Conservation (phyloP, 306 rosid species). For the Vigna unguiculata region DNA sequence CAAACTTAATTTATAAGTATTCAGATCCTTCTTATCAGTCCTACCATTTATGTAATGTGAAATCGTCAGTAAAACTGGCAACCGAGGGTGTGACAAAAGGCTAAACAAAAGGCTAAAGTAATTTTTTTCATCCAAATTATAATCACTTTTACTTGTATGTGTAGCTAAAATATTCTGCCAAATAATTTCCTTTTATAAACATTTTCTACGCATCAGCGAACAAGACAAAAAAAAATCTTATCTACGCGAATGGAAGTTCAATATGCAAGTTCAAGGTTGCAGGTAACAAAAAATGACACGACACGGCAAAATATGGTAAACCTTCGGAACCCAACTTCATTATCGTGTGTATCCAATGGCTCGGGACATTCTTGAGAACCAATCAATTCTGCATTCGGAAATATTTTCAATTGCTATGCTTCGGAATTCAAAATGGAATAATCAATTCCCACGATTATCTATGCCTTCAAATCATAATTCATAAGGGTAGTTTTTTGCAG, state of each 20-base stretch:
- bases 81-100: too few species aligned
- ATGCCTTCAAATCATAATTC: conserved; percentile 39
- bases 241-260: too few species aligned
- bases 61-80: too few species aligned
- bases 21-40: too few species aligned
- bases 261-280: too few species aligned
- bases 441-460: not conserved
- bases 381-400: not conserved
- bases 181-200: conserved; percentile 19
- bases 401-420: not conserved
- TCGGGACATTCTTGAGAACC: conserved; percentile 15
- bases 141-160: not conserved
- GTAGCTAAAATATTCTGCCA: not conserved
- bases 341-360: conserved; percentile 9
- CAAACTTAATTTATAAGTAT: too few species aligned
- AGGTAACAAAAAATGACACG: conserved; percentile 26
- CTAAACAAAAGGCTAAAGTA: conserved; percentile 9
- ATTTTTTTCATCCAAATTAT: not conserved
- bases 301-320: conserved; percentile 16
- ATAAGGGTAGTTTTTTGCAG: conserved; percentile 38
- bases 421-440: not conserved
- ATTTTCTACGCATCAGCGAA: not conserved
- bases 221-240: too few species aligned
- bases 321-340: conserved; percentile 23
- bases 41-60: too few species aligned